Conservation (phyloP, 495 filamentous ascomycete species). For the Penicillium bialowiezense region DNA sequence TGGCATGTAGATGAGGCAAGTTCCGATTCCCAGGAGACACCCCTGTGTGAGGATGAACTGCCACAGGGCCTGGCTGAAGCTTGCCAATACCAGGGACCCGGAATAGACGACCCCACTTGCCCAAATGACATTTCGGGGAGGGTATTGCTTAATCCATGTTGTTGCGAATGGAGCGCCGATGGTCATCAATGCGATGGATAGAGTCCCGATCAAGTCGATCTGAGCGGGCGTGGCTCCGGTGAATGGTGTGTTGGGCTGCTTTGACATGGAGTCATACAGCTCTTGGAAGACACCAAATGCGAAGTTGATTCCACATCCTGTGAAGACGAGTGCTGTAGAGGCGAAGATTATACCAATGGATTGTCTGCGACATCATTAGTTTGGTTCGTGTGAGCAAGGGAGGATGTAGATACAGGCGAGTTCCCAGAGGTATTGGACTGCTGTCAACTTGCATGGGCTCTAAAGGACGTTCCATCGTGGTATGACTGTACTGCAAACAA, state of each 20-base stretch:
- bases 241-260: slow-evolving; percentile 30
- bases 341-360: slow-evolving; percentile 24
- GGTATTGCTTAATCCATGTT: slow-evolving; percentile 36
- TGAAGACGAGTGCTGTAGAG: slow-evolving; percentile 35
- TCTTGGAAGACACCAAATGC: slow-evolving; percentile 47
- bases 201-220: slow-evolving; percentile 45
- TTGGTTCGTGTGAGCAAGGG: background rate
- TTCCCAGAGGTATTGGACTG: background rate
- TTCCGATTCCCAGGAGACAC: slow-evolving; percentile 31
- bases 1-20: slow-evolving; percentile 39
- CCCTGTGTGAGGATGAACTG: slow-evolving; percentile 43
- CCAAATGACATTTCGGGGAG: slow-evolving; percentile 28
- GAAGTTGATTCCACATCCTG: slow-evolving; percentile 43
- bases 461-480: slow-evolving; percentile 4
- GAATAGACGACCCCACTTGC: slow-evolving; percentile 29
- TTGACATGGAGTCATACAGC: slow-evolving; percentile 40
- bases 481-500: background rate
- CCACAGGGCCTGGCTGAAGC: slow-evolving; percentile 36
- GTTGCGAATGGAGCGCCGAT: slow-evolving; percentile 38
- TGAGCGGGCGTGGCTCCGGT: slow-evolving; percentile 34
- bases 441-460: slow-evolving; percentile 12
- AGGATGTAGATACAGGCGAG: slow-evolving; percentile 8
- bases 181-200: slow-evolving; percentile 43
- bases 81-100: slow-evolving; percentile 29
- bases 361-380: slow-evolving; percentile 10